Conservation (phyloP, 1,284 basidiomycete genomes). For the Agroathelia rolfsii region DNA sequence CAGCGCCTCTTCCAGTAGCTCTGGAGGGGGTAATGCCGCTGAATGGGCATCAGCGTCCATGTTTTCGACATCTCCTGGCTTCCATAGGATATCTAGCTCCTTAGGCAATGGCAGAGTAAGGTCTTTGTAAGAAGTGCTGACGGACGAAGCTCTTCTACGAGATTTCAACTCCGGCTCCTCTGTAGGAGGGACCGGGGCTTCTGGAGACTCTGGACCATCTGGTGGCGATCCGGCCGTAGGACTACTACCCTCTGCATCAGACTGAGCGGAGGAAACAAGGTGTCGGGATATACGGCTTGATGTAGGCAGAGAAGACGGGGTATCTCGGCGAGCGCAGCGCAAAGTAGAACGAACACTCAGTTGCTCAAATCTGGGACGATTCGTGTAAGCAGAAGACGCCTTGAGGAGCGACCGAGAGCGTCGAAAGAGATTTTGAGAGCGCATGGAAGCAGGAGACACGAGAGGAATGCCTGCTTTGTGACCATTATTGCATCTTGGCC, state of each 20-base stretch:
- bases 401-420: conserved; percentile 40
- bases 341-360: too few relatives aligned
- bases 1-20: conserved; percentile 60
- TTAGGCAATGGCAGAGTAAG: conserved; percentile 36
- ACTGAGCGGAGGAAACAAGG: too few relatives aligned
- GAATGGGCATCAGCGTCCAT: conserved; percentile 13
- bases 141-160: conserved; percentile 27
- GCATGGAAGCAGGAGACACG: conserved; percentile 47
- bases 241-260: too few relatives aligned
- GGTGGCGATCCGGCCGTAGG: conserved; percentile 21
- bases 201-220: conserved; percentile 20
- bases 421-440: conserved; percentile 41
- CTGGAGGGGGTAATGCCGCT: conserved; percentile 35
- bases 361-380: too few relatives aligned
- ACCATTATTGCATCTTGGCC: too few relatives aligned
- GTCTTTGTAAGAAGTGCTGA: conserved; percentile 24
- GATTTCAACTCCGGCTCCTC: conserved; percentile 33
- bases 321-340: too few relatives aligned
- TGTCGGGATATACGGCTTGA: too few relatives aligned
- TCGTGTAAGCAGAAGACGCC: conserved; percentile 22
- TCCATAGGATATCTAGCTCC: conserved; percentile 56
- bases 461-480: too few relatives aligned
- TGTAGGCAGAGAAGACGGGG: too few relatives aligned
- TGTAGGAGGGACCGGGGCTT: conserved; percentile 10
- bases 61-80: conserved; percentile 29